A percentile compares a stretch with the other conserved stretches of the same genome.
Conservation (phyloP, 768 basidiomycete species). For the Aureoboletus auriporus region DNA sequence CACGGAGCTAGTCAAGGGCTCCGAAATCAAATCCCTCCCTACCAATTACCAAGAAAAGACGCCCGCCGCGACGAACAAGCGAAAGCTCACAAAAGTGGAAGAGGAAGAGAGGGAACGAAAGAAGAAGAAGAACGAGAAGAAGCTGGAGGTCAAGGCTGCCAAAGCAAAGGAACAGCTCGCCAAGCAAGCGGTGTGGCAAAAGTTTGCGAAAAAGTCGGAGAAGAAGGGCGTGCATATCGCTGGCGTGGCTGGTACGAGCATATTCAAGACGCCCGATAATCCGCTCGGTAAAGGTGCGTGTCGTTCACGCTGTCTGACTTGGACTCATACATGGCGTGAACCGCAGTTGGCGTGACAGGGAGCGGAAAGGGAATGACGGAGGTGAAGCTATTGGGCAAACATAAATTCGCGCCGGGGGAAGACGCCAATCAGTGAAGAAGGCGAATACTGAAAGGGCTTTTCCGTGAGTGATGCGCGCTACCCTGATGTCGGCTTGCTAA, state of each 20-base stretch:
- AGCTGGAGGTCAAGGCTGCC: conserved; percentile 73
- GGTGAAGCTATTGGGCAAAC: conserved; percentile 61
- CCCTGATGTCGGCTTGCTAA: conserved; percentile 6
- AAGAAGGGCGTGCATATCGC: conserved; percentile 92
- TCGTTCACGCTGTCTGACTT: conserved; percentile 18
- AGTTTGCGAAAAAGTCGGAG: conserved; percentile 92
- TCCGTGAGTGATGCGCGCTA: neutral
- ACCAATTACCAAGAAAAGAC: conserved; percentile 46
- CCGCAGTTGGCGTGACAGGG: conserved; percentile 82
- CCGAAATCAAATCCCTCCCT: conserved; percentile 69
- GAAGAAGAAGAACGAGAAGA: conserved; percentile 96
- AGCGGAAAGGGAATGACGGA: conserved; percentile 89
- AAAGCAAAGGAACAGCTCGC: conserved; percentile 85
- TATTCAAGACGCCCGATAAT: conserved; percentile 93
- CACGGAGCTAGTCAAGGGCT: conserved; percentile 75
- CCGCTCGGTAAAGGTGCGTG: conserved; percentile 76
- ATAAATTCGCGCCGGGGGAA: conserved; percentile 61
- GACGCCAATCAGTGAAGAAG: conserved; percentile 36
- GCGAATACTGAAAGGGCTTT: conserved; percentile 4
- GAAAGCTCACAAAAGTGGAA: conserved; percentile 74
- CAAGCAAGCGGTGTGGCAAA: conserved; percentile 89
- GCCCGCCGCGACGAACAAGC: conserved; percentile 50
- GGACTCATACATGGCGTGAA: conserved; percentile 14
- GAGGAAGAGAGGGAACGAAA: conserved; percentile 86
- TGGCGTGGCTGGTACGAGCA: conserved; percentile 82